phyloP scores from a whole-genome alignment of 2,329 filamentous ascomycete genomes.

The Hortaea sp. region DNA sequence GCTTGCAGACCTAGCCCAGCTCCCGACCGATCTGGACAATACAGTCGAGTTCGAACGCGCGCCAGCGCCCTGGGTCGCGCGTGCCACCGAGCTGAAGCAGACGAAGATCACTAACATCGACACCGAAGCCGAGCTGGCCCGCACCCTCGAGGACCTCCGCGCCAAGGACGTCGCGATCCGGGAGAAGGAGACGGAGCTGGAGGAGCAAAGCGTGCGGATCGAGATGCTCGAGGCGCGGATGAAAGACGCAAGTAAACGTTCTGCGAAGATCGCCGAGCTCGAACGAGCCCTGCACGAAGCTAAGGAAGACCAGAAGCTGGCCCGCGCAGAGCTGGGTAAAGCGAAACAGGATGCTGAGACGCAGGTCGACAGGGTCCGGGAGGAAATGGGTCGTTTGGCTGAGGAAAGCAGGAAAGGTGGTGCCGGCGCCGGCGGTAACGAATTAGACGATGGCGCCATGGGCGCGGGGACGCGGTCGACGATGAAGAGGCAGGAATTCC shows the following conservation, averaged over 20 bases:
- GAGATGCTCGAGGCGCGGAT: constrained; percentile 83
- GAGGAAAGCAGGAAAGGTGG: constrained; percentile 23
- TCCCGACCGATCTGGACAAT: constrained; percentile 39
- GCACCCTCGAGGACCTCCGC: constrained; percentile 68
- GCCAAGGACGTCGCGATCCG: constrained; percentile 53
- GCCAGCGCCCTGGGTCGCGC: constrained; percentile 70
- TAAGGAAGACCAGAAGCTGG: constrained; percentile 47
- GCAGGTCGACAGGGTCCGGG: constrained; percentile 18
- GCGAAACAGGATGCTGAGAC: constrained; percentile 17
- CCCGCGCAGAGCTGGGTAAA: constrained; percentile 15
- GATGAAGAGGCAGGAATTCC: constrained; percentile 58
- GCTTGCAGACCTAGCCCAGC: constrained; percentile 59
- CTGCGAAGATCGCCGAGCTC: constrained; percentile 56
- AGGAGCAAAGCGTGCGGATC: constrained; percentile 83
- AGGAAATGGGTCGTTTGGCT: constrained; percentile 18
- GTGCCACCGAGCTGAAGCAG: constrained; percentile 71
- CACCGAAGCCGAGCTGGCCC: constrained; percentile 72
- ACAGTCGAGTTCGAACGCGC: constrained; percentile 55
- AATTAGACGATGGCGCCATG: constrained; percentile 54
- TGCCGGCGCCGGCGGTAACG: constrained; percentile 45
- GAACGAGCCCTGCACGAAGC: constrained; percentile 35
- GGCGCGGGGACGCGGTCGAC: constrained; percentile 64
- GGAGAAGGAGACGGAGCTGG: constrained; percentile 61
- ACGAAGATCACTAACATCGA: constrained; percentile 73
- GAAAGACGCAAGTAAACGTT: constrained; percentile 71